These are phyloP conservation scores for Periconia digitata DNA, from an alignment of 2,329 filamentous ascomycete genomes.

Conservation along the genomic window DNA sequence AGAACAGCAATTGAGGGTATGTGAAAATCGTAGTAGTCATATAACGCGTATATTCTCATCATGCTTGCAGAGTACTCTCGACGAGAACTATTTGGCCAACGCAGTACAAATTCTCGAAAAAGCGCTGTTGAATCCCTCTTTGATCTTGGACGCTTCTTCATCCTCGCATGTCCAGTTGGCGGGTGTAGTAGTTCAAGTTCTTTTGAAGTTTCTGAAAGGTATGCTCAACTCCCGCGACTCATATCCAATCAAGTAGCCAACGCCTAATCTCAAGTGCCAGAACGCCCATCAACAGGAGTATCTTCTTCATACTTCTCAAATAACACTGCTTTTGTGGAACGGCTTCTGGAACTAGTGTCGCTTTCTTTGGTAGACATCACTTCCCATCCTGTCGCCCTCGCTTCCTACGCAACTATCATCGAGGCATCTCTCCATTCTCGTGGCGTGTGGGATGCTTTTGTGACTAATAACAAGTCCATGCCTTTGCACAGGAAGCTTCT, in stretches of 20 bases:
- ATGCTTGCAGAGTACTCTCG: constrained; percentile 27
- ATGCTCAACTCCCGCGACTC: constrained; percentile 4
- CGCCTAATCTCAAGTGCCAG: constrained; percentile 29
- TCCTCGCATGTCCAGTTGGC: constrained; percentile 28
- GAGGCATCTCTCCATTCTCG: constrained; percentile 41
- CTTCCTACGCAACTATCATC: constrained; percentile 36
- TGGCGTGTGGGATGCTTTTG: constrained; percentile 38
- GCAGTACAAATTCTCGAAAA: constrained; percentile 32
- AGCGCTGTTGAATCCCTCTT: constrained; percentile 29
- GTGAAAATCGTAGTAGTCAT: constrained; percentile 2
- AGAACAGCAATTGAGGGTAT: constrained; percentile 35
- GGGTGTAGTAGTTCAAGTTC: constrained; percentile 27
- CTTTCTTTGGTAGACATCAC: constrained; percentile 14
- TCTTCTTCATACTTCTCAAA: constrained; percentile 39
- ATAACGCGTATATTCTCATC: constrained; percentile 6
- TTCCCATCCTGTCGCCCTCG: constrained; percentile 15
- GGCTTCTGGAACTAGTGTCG: constrained; percentile 31
- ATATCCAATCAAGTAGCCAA: constrained; percentile 7
- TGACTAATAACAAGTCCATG: constrained; percentile 18
- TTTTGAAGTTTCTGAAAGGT: constrained; percentile 41
- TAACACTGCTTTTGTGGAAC: constrained; percentile 27
- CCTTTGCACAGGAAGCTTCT: constrained; percentile 36
- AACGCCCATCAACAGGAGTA: constrained; percentile 33
- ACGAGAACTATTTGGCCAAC: constrained; percentile 35
- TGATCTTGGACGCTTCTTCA: constrained; percentile 25